A percentile compares a stretch with the other conserved stretches of the same genome.
Conservation (phyloP, 495 filamentous ascomycete species). For the Lophiostoma macrostomum region DNA sequence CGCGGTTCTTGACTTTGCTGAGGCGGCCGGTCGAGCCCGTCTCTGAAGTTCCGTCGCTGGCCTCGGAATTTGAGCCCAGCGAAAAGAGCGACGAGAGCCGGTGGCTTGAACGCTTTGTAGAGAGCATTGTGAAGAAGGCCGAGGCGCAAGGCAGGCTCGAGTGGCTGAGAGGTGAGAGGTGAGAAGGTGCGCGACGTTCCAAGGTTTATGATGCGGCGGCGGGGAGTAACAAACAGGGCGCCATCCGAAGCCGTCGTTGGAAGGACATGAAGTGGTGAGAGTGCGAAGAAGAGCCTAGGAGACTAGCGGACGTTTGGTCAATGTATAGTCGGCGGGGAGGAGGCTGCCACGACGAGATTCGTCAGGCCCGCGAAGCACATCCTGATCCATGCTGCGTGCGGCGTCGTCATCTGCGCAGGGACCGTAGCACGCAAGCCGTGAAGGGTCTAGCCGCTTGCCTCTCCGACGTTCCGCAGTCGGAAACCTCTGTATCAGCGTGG, state of each 20-base stretch:
- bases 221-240: constrained; percentile 9
- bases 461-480: too few relatives aligned
- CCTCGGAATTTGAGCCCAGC: constrained; percentile 1
- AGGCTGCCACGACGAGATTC: neutral
- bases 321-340: neutral
- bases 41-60: neutral
- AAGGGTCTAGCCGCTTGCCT: too few relatives aligned
- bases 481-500: too few relatives aligned
- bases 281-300: neutral
- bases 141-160: neutral
- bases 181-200: neutral
- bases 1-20: constrained; percentile 16
- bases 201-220: neutral
- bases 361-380: neutral
- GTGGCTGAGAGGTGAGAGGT: neutral
- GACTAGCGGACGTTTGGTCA: neutral
- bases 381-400: neutral
- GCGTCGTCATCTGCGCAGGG: neutral
- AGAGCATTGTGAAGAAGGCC: neutral
- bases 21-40: constrained; percentile 14
- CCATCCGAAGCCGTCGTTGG: constrained; percentile 5
- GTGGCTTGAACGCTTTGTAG: constrained; percentile 16
- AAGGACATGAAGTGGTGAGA: neutral
- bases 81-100: constrained; percentile 28
- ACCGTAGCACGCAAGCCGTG: neutral